Percentiles rank a stretch among this genome's conserved stretches.
phyloP scores from a whole-genome alignment of 495 filamentous ascomycete species.

The Podospora pseudoanserina region DNA sequence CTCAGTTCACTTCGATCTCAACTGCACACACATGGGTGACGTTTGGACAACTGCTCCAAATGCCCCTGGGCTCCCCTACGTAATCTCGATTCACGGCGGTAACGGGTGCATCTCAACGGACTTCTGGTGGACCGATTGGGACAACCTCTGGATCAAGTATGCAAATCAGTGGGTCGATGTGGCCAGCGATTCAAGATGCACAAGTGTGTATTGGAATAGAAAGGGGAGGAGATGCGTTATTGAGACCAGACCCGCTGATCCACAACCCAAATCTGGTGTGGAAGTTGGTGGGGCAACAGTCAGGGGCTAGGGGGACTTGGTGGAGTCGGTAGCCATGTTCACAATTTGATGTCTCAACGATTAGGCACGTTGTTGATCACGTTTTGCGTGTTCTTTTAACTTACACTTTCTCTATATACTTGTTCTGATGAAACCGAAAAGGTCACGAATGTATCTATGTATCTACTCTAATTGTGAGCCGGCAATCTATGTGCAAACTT shows the following conservation, averaged over 20 bases:
- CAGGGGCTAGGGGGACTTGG: background rate
- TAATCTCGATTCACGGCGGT: background rate
- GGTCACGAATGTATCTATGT: too few species aligned
- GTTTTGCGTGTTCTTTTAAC: background rate
- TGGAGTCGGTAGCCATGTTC: background rate
- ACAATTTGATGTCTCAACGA: too few species aligned
- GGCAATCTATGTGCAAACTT: background rate
- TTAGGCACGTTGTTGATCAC: too few species aligned
- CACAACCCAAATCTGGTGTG: background rate
- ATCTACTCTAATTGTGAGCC: too few species aligned
- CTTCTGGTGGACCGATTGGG: background rate
- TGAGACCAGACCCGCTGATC: background rate
- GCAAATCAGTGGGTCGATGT: background rate
- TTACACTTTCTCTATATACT: background rate
- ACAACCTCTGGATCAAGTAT: conserved; percentile 4
- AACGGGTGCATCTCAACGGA: background rate
- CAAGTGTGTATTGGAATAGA: background rate
- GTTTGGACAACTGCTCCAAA: background rate
- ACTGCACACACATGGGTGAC: background rate
- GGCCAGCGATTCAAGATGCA: background rate
- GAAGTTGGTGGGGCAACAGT: background rate
- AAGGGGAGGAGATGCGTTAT: conserved; percentile 1
- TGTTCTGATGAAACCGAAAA: too few species aligned
- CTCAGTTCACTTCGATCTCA: conserved; percentile 10
- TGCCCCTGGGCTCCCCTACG: background rate